These are phyloP conservation scores for Liquidambar formosana DNA, from an alignment of 164 flowering plant species.

Conservation along the genomic window DNA sequence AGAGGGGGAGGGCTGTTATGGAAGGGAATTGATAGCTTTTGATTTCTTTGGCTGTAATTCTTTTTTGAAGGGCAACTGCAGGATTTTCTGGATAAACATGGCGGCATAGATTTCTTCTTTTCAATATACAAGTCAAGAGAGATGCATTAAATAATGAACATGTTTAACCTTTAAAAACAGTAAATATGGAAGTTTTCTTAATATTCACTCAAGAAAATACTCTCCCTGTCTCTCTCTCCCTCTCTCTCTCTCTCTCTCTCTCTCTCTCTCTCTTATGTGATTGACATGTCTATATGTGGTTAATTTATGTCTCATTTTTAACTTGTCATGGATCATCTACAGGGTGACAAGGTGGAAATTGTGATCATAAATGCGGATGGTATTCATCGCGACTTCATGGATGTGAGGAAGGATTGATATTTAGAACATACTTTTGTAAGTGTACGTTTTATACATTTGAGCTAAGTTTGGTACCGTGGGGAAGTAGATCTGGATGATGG, in stretches of 20 bases:
- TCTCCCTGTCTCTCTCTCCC: too few species aligned
- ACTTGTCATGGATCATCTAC: slow-evolving; percentile 20
- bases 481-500: background rate
- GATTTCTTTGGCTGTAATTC: too few species aligned
- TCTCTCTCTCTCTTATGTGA: background rate
- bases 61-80: too few species aligned
- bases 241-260: background rate
- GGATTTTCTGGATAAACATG: too few species aligned
- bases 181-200: too few species aligned
- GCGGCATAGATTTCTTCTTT: too few species aligned
- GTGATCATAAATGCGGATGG: slow-evolving; percentile 70
- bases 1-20: too few species aligned
- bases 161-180: too few species aligned
- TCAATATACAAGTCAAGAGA: too few species aligned
- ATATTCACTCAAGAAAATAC: too few species aligned
- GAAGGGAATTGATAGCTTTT: too few species aligned
- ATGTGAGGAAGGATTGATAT: slow-evolving; percentile 73
- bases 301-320: background rate
- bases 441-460: background rate
- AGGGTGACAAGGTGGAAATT: slow-evolving; percentile 92
- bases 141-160: too few species aligned
- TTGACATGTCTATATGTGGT: background rate
- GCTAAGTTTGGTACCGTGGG: background rate
- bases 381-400: slow-evolving; percentile 60
- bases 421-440: background rate